Evolutionary conservation across 2,329 filamentous ascomycete genomes (phyloP).

Genomic region (Diplodia seriata): DNA sequence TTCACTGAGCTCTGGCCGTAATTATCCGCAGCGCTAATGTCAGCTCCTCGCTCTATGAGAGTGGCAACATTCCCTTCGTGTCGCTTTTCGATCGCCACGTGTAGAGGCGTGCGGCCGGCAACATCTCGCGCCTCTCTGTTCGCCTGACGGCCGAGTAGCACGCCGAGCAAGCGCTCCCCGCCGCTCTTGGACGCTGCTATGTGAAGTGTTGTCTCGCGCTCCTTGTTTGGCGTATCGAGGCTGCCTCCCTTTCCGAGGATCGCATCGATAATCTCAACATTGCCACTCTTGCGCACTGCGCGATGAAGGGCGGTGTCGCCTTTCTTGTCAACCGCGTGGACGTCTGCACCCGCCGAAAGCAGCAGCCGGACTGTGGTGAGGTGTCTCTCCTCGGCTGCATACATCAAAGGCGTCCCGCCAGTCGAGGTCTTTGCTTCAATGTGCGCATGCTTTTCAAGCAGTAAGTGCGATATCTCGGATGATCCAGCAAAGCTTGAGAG

Average conservation of each 20-base stretch:
- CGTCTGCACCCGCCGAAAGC: slow-evolving; percentile 12
- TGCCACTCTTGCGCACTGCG: slow-evolving; percentile 22
- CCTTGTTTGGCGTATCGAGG: slow-evolving; percentile 21
- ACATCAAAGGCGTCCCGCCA: slow-evolving; percentile 31
- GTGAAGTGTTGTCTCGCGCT: slow-evolving; percentile 25
- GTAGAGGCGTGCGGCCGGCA: slow-evolving; percentile 19
- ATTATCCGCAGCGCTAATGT: slow-evolving; percentile 14
- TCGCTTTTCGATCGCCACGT: slow-evolving; percentile 29
- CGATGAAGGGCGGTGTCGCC: slow-evolving; percentile 31
- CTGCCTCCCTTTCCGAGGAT: slow-evolving; percentile 15
- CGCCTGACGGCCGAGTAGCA: slow-evolving; percentile 16
- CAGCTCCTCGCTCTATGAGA: slow-evolving; percentile 24
- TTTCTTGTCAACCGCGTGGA: slow-evolving; percentile 21
- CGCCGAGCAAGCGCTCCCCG: slow-evolving; percentile 1
- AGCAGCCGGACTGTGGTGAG: slow-evolving; percentile 16
- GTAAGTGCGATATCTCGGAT: slow-evolving; percentile 10
- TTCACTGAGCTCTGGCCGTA: slow-evolving; percentile 19
- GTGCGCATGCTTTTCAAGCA: slow-evolving; percentile 27
- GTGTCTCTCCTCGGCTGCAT: slow-evolving; percentile 28
- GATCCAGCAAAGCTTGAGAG: slow-evolving; percentile 10
- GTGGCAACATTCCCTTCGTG: slow-evolving; percentile 8
- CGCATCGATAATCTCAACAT: slow-evolving; percentile 17
- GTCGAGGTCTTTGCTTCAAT: slow-evolving; percentile 30
- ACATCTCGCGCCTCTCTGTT: slow-evolving; percentile 25
- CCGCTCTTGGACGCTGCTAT: slow-evolving; percentile 23